Conservation (phyloP, 306 rosid species). For the Vicia faba region DNA sequence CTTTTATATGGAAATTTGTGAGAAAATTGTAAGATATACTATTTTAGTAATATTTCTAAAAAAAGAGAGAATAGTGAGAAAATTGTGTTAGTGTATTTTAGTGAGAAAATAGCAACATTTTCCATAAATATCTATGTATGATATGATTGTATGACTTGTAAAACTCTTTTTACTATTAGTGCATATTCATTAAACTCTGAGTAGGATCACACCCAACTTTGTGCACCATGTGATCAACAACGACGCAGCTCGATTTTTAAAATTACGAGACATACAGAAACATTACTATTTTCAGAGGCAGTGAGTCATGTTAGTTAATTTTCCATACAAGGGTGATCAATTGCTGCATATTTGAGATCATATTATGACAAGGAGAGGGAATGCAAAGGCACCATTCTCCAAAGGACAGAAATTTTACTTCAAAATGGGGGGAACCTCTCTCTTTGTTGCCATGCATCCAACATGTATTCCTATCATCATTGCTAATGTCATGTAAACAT, state of each 20-base stretch:
- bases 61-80: background rate
- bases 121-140: background rate
- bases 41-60: too few species aligned
- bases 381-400: constrained; percentile 40
- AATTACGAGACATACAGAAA: constrained; percentile 17
- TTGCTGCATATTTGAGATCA: constrained; percentile 33
- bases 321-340: constrained; percentile 30
- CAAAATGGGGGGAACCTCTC: constrained; percentile 36
- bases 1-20: too few species aligned
- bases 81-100: background rate
- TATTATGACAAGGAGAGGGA: constrained; percentile 34
- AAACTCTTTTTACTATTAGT: background rate
- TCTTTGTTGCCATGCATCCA: constrained; percentile 51
- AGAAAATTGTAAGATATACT: too few species aligned
- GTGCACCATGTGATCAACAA: constrained; percentile 23
- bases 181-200: constrained; percentile 2
- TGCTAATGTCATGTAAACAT: constrained; percentile 65
- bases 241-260: constrained; percentile 24
- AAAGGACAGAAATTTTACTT: constrained; percentile 29
- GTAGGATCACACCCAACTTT: constrained; percentile 14
- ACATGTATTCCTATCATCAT: constrained; percentile 57
- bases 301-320: constrained; percentile 31
- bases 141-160: background rate
- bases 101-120: background rate
- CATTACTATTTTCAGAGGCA: constrained; percentile 13